Base-by-base conservation (phyloP, 495 filamentous ascomycete genomes). In the Podospora conica region DNA sequence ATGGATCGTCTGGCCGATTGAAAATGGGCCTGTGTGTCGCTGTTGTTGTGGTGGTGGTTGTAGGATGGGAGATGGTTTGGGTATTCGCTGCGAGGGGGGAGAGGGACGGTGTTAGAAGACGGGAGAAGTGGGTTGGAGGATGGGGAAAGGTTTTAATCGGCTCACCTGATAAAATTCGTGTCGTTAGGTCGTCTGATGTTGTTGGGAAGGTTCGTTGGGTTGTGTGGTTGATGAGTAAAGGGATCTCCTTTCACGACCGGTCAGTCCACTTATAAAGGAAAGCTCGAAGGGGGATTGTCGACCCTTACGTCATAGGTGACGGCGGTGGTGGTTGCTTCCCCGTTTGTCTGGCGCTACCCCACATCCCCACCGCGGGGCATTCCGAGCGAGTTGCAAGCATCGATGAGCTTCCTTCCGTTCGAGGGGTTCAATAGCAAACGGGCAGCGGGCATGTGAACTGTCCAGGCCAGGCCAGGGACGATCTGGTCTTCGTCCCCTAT, bases 271-370 rank as follows among this genome's bases (percentile, higher is more conserved):
- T 58, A 55, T 23, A 22, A 29, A 55, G 40, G 6, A 23, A 56
- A 23, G 21, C 59, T n/a, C 21, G n/a, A 48, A 2, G 40, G 33
- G 15, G 33, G 40, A 18, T 6, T n/a, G 15, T 3, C 40, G 15
- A 53, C 63, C 18, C 58, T 40, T 70, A 74, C 68, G 70, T 72
- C 70, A 70, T 69, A 69, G 53, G 69, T 73, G 71, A 73, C 65
- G 71, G 66, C 67, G 54, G 54, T 64, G 67, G 55, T 69, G 23
- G 31, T 28, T 31, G 62, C 56, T 65, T 65, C 62, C 66, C 27
- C 27, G 40, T 61, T 25, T 56, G 40, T 48, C n/a, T 48, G 40
- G 40, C 40, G 15, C 15, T 15, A 18, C 40, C 18, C 55, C 55
- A 57, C 55, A 23, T 23, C 53, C 25, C 61, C 61, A 64, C 55